Evolutionary conservation across 2,329 filamentous ascomycete genomes (phyloP).

Genomic region (Neonectria neomacrospora): DNA sequence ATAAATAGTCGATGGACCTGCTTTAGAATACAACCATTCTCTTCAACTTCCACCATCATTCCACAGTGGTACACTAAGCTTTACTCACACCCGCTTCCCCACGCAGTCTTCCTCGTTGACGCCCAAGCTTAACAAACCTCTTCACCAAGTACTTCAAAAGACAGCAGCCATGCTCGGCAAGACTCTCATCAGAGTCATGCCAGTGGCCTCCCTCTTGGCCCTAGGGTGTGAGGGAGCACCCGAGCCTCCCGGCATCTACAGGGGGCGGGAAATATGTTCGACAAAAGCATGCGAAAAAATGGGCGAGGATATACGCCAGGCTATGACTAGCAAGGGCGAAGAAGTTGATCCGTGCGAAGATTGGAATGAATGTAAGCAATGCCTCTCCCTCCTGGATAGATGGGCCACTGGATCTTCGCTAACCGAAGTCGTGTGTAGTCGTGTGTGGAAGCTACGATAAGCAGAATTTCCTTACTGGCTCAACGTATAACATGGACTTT

Average conservation of each 20-base stretch:
- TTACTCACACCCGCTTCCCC: not conserved
- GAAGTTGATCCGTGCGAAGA: constrained; percentile 26
- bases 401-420: not conserved
- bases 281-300: constrained; percentile 13
- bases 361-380: constrained; percentile 33
- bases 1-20: not conserved
- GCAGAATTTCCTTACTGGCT: not conserved
- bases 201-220: not conserved
- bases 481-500: not conserved
- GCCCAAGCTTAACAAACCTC: not conserved
- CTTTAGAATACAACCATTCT: not conserved
- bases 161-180: not conserved
- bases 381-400: not conserved
- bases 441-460: constrained; percentile 24
- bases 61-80: not conserved
- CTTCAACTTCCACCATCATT: not conserved
- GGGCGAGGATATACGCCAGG: constrained; percentile 1
- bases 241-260: not conserved
- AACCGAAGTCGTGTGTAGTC: constrained; percentile 9
- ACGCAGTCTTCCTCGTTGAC: not conserved
- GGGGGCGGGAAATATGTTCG: constrained; percentile 6
- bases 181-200: not conserved
- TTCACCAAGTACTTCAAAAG: not conserved
- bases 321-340: constrained; percentile 3
- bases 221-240: not conserved